Conservation (phyloP, 805 yeast genomes). For the Sugiyamaella lignohabitans region DNA sequence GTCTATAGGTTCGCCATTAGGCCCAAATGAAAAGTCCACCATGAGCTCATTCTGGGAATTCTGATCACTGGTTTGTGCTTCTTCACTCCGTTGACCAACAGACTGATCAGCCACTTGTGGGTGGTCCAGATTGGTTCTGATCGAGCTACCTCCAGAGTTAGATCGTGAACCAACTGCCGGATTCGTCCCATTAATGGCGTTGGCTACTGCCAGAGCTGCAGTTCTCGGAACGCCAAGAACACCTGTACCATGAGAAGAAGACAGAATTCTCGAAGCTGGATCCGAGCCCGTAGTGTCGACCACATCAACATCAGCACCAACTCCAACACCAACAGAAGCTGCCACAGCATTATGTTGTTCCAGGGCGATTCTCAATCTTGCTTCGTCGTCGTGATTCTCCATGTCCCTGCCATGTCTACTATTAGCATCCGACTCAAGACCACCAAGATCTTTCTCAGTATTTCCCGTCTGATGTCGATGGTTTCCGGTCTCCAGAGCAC, state of each 20-base stretch:
- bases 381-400: constrained; percentile 2
- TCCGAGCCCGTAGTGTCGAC: not conserved
- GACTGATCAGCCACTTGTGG: no score
- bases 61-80: not conserved
- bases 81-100: no score
- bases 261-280: no score
- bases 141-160: no score
- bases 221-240: not conserved
- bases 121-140: no score
- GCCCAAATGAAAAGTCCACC: constrained; percentile 1
- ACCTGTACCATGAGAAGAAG: not conserved
- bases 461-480: no score
- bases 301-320: not conserved
- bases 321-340: not conserved
- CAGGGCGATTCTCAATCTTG: constrained; percentile 5
- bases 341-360: constrained; percentile 6
- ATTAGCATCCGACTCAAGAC: no score
- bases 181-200: no score
- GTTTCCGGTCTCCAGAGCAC: no score
- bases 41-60: not conserved
- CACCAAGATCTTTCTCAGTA: no score
- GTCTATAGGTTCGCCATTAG: constrained; percentile 12
- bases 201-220: not conserved
- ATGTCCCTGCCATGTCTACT: no score
- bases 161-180: no score